These are phyloP conservation scores for Solanum etuberosum DNA, from an alignment of 257 asterid genomes.

Conservation along the genomic window DNA sequence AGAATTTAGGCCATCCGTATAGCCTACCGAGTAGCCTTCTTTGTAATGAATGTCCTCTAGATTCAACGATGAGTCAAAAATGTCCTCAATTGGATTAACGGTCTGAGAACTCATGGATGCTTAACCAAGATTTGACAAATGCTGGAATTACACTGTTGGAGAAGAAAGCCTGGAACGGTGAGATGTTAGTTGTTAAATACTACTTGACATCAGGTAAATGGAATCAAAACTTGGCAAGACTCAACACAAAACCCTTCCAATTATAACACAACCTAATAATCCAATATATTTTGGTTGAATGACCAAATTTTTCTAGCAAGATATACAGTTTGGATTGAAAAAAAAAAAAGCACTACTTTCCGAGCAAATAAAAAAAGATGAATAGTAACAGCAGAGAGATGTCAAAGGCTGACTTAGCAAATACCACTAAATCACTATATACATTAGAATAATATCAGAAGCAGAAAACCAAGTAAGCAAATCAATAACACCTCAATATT, in stretches of 20 bases:
- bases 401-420: neutral
- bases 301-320: neutral
- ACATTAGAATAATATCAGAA: neutral
- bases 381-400: neutral
- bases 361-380: neutral
- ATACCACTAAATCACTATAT: neutral
- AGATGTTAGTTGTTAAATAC: neutral
- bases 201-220: neutral
- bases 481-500: neutral
- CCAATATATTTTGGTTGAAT: neutral
- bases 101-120: neutral
- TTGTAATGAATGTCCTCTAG: slow-evolving; percentile 44
- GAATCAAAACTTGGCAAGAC: neutral
- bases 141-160: too few relatives aligned
- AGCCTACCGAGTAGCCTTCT: slow-evolving; percentile 45
- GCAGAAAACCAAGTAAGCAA: neutral
- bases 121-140: neutral
- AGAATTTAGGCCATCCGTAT: slow-evolving; percentile 32
- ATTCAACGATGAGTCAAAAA: slow-evolving; percentile 40
- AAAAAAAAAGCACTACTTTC: neutral
- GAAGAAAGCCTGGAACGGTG: neutral
- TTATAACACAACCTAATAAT: neutral
- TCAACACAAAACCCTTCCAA: neutral
- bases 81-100: slow-evolving; percentile 18
- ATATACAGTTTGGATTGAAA: neutral